Evolutionary conservation across 345 rosid genomes (phyloP).

Genomic region (Murraya koenigii): DNA sequence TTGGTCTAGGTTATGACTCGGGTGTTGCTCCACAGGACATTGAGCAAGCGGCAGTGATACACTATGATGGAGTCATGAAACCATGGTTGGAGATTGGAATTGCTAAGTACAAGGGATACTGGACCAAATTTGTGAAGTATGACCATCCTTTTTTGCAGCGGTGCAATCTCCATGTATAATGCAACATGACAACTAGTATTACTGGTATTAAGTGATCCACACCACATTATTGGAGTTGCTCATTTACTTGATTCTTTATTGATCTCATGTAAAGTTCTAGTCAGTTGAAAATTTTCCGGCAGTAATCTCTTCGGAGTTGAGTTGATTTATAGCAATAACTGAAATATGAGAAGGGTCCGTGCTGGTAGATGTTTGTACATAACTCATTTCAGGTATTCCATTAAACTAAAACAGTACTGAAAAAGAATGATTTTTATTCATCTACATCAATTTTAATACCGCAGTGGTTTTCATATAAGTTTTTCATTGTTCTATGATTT

Average conservation of each 20-base stretch:
- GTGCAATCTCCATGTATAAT: slow-evolving; percentile 66
- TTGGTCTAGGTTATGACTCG: slow-evolving; percentile 75
- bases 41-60: slow-evolving; percentile 74
- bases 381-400: slow-evolving; percentile 16
- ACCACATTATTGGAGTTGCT: slow-evolving; percentile 13
- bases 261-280: slow-evolving; percentile 36
- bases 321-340: slow-evolving; percentile 22
- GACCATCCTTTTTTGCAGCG: slow-evolving; percentile 51
- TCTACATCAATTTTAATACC: background rate
- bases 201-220: slow-evolving; percentile 4
- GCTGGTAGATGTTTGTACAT: slow-evolving; percentile 31
- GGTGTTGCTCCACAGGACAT: slow-evolving; percentile 45
- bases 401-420: slow-evolving; percentile 1
- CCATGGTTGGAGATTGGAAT: slow-evolving; percentile 94
- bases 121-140: slow-evolving; percentile 62
- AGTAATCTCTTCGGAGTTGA: slow-evolving; percentile 24
- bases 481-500: background rate
- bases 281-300: slow-evolving; percentile 16
- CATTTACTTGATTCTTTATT: slow-evolving; percentile 30
- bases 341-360: slow-evolving; percentile 21
- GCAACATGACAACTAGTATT: slow-evolving; percentile 2
- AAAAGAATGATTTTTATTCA: background rate
- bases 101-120: slow-evolving; percentile 61
- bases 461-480: background rate
- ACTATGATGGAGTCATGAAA: slow-evolving; percentile 86